Base-by-base conservation (phyloP, 192 early-diverging fungal species). In the Coemansia sp. region DNA sequence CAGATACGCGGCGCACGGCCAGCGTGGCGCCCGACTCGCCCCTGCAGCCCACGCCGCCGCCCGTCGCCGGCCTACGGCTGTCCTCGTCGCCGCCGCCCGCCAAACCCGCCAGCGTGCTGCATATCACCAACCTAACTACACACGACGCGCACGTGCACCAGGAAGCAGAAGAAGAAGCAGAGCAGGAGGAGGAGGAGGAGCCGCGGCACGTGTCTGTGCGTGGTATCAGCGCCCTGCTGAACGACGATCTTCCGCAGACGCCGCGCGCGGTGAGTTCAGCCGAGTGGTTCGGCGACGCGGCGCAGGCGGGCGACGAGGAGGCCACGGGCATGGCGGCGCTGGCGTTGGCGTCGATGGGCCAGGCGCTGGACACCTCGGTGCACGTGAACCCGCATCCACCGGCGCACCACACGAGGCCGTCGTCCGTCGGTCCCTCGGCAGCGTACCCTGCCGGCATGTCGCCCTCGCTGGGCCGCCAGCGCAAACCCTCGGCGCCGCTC, bases 291-390 rank as follows among this genome's bases (percentile, higher is more conserved):
- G 59, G 44, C 27, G 50, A 54, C n/a, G n/a, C n/a, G 40, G 41
- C 24, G n/a, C 21, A 46, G 39, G 54, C 17, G 0, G 13, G 33
- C 8, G 73, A 78, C 47, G 69, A 71, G 0, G 74, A 71, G 9
- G 69, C 67, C 9, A 78, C 74, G 4, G 74, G 74, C 1, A 70
- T 78, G 18, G 74, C 74, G 1, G 74, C 74, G 4, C 15, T 78
- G 61, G 74, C 74, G 19, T 45, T 78, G 53, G 74, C 74, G 25
- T 66, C 74, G 13, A 78, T 78, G 74, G 4, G 58, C 30, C 2
- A 21, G 51, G 8, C 57, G 27, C 27, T 7, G 27, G n/a, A n/a
- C n/a, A n/a, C n/a, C n/a, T n/a, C 46, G 46, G 11, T 24, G 10
- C 10, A 11, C 13, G 18, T 43, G 19, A 49, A 47, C 40, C 63